A percentile compares a stretch with the other conserved stretches of the same genome.
phyloP scores from a whole-genome alignment of 345 rosid species.

The Gossypium stocksii region DNA sequence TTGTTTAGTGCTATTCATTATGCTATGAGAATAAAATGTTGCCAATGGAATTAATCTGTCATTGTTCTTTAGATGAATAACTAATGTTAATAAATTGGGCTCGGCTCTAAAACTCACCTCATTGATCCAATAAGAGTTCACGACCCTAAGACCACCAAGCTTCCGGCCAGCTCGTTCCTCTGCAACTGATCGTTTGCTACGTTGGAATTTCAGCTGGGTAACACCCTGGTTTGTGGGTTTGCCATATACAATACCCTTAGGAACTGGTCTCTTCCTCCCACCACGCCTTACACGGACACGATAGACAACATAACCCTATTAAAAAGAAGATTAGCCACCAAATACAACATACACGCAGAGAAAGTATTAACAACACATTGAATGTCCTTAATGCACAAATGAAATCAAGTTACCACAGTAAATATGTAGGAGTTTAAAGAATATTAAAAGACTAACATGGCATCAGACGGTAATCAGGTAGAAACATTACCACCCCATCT shows the following conservation, averaged over 20 bases:
- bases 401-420: background rate
- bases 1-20: no score
- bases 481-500: background rate
- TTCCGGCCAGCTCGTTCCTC: slow-evolving; percentile 85
- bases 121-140: slow-evolving; percentile 83
- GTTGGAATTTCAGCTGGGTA: slow-evolving; percentile 76
- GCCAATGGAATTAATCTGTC: background rate
- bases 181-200: slow-evolving; percentile 80
- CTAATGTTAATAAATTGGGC: background rate
- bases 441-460: background rate
- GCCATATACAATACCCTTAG: slow-evolving; percentile 89
- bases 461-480: background rate
- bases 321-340: slow-evolving; percentile 4
- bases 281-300: slow-evolving; percentile 90
- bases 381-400: background rate
- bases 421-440: background rate
- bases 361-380: background rate
- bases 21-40: background rate
- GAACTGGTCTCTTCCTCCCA: slow-evolving; percentile 82
- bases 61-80: background rate
- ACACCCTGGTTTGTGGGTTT: slow-evolving; percentile 90
- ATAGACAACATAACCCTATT: slow-evolving; percentile 67
- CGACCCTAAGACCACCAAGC: slow-evolving; percentile 69
- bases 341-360: background rate
- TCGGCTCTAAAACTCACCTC: slow-evolving; percentile 37